Base-by-base conservation (phyloP, 345 rosid genomes). In the Populus alba region DNA sequence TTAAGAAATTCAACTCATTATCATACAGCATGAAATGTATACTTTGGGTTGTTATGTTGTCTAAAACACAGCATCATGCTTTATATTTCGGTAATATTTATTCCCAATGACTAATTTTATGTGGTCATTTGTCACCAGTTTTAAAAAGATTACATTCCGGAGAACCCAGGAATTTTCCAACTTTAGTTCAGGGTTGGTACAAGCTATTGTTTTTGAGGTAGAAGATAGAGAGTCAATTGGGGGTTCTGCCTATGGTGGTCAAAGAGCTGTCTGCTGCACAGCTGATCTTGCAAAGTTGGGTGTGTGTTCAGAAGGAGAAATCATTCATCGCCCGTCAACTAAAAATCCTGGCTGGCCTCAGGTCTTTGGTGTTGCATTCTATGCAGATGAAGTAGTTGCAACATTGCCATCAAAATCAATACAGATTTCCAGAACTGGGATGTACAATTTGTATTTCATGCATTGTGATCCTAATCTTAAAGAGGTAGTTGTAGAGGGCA, bases 221-320 rank as follows among this genome's bases (percentile, higher is more conserved):
- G 93, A 91, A 73, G 99, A 94, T 77, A 81, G 98, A 62, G 98
- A 91, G 80, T 78, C 86, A 41, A 87, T 96, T 68, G 98, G 99
- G 37, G 98, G 99, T 72, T 96, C 98, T 0, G 99, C 95, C 68
- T 94, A 94, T 83, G 99, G 99, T 9, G 99, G 99, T 57, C 98
- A 92, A 83, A 94, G 97, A 83, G 98, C 99, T 70, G 88, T 96
- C 59, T 92, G 98, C 73, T 96, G 97, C 86, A 92, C 98, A 0
- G 86, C 91, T 37, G 98, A 96, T 90, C 89, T 94, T 51, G 95
- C 98, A 0, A 96, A 92, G 84, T 81, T 94, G 71, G 98, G 98
- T 55, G 95, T 85, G 22, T 96, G 99, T 81, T 57, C 75, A 0
- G 87, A 87, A 66, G 98, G 99, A 45, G 94, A 89, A 65, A 84